Conservation (phyloP, 225 moss, liverwort and hornwort species). For the Pseudisothecium myosuroides region DNA sequence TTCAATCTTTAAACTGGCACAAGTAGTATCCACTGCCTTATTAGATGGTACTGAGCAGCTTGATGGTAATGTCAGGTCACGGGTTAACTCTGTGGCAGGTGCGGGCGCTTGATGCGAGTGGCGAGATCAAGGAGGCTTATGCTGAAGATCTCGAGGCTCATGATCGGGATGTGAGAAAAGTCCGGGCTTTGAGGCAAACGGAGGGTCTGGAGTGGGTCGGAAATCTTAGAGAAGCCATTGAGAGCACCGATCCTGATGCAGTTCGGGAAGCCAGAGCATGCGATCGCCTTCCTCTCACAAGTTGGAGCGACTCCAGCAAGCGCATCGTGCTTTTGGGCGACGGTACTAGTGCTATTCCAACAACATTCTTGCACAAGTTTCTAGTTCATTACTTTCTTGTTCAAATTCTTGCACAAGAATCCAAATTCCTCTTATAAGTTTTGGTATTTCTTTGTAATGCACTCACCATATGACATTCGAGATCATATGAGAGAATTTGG, state of each 20-base stretch:
- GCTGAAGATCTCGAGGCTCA: conserved; percentile 1
- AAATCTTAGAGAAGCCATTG: conserved; percentile 16
- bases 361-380: neutral
- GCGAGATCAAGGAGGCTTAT: conserved; percentile 6
- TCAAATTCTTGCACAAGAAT: neutral
- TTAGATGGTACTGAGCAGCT: neutral
- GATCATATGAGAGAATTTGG: neutral
- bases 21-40: neutral
- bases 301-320: conserved; percentile 35
- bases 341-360: conserved; percentile 7
- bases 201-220: conserved; percentile 13
- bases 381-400: neutral
- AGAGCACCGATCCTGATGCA: conserved; percentile 11
- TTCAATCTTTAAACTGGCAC: neutral
- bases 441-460: neutral
- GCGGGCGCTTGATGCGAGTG: conserved; percentile 2
- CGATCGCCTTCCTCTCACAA: conserved; percentile 17
- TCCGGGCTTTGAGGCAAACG: conserved; percentile 7
- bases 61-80: conserved; percentile 10
- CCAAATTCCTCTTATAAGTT: neutral
- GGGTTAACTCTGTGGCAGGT: conserved; percentile 25
- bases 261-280: conserved; percentile 20
- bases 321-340: conserved; percentile 33
- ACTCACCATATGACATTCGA: neutral
- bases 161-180: conserved; percentile 14